phyloP scores from a whole-genome alignment of 768 basidiomycete species.

The Glaciozyma antarctica region DNA sequence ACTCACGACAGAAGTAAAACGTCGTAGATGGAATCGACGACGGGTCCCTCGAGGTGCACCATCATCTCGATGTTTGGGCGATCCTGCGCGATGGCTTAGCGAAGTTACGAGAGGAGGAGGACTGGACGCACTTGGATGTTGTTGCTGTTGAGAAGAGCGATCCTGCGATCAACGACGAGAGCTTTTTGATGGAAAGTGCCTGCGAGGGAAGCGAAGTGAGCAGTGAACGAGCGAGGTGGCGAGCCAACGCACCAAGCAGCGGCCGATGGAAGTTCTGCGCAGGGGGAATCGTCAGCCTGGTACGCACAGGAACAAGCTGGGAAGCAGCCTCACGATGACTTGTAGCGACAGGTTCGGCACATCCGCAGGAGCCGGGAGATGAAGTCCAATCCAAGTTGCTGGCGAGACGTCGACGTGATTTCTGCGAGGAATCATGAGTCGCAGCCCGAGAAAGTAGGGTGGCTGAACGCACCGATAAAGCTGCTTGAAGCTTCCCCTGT shows the following conservation, averaged over 20 bases:
- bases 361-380: slow-evolving; percentile 49
- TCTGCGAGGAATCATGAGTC: slow-evolving; percentile 1
- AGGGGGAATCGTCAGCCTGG: too few species aligned
- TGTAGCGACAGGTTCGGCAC: slow-evolving; percentile 56
- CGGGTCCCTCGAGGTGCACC: slow-evolving; percentile 59
- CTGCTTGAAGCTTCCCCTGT: slow-evolving; percentile 56
- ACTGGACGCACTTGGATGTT: slow-evolving; percentile 45
- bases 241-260: slow-evolving; percentile 1
- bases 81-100: slow-evolving; percentile 37
- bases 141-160: slow-evolving; percentile 57
- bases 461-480: slow-evolving; percentile 22
- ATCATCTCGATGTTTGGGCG: slow-evolving; percentile 50
- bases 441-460: background rate
- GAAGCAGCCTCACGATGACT: slow-evolving; percentile 40
- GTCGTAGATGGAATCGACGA: slow-evolving; percentile 63
- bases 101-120: background rate
- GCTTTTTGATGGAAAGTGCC: slow-evolving; percentile 68
- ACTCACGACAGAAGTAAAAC: slow-evolving; percentile 52
- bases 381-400: slow-evolving; percentile 46
- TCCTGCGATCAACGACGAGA: slow-evolving; percentile 58
- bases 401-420: slow-evolving; percentile 26
- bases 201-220: background rate
- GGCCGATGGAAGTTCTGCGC: slow-evolving; percentile 46
- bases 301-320: too few species aligned
- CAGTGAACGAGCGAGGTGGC: slow-evolving; percentile 39